Base-by-base conservation (phyloP, 129 eudicot genomes). In the Arctium minus region DNA sequence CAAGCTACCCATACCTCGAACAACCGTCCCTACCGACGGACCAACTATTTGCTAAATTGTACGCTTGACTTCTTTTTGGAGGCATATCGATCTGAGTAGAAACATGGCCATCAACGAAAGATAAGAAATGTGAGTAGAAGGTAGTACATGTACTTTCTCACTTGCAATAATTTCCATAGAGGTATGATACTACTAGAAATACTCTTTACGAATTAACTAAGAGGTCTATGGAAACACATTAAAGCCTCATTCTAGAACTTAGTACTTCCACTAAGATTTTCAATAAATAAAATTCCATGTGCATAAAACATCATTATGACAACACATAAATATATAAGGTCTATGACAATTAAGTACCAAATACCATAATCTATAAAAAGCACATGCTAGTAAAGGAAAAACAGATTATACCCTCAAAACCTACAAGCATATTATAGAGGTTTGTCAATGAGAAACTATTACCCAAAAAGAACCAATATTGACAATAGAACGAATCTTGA, bases 381-480 rank as follows among this genome's bases (percentile, higher is more conserved):
- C 27, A 22, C 27, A 22, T 22, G 27, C 27, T 11, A 11, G 18
- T 22, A 44, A 32, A 9, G 17, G 22, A 44, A 32, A 69, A 15
- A 31, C 22, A 48, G 4, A n/a, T n/a, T n/a, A 78, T 78, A 78
- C 29, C 74, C 74, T 27, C 39, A 38, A 42, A 74, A 72, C 73
- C 75, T 82, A 75, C 85, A 74, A 33, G 38, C 62, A 31, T 42
- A 40, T 72, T 22, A 22, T 35, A 73, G 30, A 37, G 74, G 18
- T 29, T 2, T 46, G 73, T 8, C 62, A 17, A 64, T 33, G 80
- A 64, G 74, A 74, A 53, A 36, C 27, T 22, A 22, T 22, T 22
- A 22, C 27, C 27, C 27, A 22, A 22, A 22, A 22, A 22, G 27
- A 22, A 22, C 27, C 27, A 22, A 22, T 22, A 22, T 22, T 22